Evolutionary conservation across 192 early-diverging fungal genomes (phyloP).

Genomic region (Helicostylum pulchrum): DNA sequence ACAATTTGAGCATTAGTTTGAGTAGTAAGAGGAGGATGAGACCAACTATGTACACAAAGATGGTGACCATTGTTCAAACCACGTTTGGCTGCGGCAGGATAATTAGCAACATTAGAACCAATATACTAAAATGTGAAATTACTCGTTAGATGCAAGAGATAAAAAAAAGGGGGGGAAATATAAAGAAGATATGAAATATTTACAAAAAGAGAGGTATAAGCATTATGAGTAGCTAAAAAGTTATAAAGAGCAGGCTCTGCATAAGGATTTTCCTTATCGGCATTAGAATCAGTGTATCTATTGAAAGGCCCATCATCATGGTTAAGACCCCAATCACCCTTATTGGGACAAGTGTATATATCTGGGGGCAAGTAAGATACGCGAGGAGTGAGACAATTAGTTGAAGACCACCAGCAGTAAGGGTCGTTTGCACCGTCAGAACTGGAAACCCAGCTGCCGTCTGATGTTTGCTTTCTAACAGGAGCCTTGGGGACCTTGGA

Average conservation of each 20-base stretch:
- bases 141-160: neutral
- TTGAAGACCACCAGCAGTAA: constrained; percentile 26
- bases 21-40: constrained; percentile 49
- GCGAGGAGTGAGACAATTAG: constrained; percentile 16
- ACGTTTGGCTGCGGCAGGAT: constrained; percentile 36
- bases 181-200: neutral
- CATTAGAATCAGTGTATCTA: neutral
- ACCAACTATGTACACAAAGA: constrained; percentile 52
- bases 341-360: constrained; percentile 28
- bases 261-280: constrained; percentile 6
- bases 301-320: constrained; percentile 44
- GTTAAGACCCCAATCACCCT: constrained; percentile 39
- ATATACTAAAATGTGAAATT: constrained; percentile 34
- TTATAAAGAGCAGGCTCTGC: constrained; percentile 27
- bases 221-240: constrained; percentile 18
- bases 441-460: neutral
- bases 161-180: neutral
- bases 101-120: constrained; percentile 40
- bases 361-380: constrained; percentile 21
- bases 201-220: constrained; percentile 19
- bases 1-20: constrained; percentile 42
- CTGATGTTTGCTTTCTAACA: constrained; percentile 7
- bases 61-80: constrained; percentile 51
- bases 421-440: constrained; percentile 4
- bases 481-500: constrained; percentile 27